These are phyloP conservation scores for Phaeosphaeria sp. DNA, from an alignment of 2,329 filamentous ascomycete species.

Conservation along the genomic window DNA sequence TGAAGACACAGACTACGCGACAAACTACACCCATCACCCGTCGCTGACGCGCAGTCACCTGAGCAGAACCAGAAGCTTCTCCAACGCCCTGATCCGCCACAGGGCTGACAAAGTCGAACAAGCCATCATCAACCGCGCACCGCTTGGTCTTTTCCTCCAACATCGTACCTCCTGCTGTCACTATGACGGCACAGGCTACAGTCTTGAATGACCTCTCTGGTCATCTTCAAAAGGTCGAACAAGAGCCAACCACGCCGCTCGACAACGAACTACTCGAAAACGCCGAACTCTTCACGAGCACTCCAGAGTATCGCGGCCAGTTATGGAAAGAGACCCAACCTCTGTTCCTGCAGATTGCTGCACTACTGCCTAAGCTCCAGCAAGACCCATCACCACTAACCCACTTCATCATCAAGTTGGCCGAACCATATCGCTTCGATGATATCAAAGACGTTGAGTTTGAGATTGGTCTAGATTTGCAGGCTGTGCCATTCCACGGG, in stretches of 20 bases:
- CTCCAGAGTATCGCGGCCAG: constrained; percentile 35
- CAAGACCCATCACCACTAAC: constrained; percentile 64
- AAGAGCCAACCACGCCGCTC: constrained; percentile 53
- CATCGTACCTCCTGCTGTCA: background rate
- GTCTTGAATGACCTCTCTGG: constrained; percentile 42
- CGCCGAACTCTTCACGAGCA: constrained; percentile 52
- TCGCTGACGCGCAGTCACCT: constrained; percentile 38
- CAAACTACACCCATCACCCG: constrained; percentile 1
- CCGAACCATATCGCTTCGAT: constrained; percentile 51
- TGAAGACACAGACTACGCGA: constrained; percentile 7
- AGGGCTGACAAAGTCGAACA: constrained; percentile 1
- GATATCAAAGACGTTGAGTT: constrained; percentile 59
- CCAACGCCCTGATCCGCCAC: constrained; percentile 16
- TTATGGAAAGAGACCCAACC: constrained; percentile 38
- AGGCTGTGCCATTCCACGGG: constrained; percentile 59
- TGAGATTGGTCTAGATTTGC: constrained; percentile 59
- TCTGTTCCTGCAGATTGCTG: constrained; percentile 56
- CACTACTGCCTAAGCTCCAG: constrained; percentile 60
- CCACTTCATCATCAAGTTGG: constrained; percentile 58
- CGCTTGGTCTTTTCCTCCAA: background rate
- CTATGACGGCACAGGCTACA: constrained; percentile 26
- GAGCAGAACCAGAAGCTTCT: constrained; percentile 36
- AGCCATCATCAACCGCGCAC: background rate
- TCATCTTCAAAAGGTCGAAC: constrained; percentile 54
- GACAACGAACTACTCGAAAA: constrained; percentile 59